A percentile compares a stretch with the other conserved stretches of the same genome.
Evolutionary conservation across 2,329 filamentous ascomycete species (phyloP).

Genomic region (Penicillium sp.): DNA sequence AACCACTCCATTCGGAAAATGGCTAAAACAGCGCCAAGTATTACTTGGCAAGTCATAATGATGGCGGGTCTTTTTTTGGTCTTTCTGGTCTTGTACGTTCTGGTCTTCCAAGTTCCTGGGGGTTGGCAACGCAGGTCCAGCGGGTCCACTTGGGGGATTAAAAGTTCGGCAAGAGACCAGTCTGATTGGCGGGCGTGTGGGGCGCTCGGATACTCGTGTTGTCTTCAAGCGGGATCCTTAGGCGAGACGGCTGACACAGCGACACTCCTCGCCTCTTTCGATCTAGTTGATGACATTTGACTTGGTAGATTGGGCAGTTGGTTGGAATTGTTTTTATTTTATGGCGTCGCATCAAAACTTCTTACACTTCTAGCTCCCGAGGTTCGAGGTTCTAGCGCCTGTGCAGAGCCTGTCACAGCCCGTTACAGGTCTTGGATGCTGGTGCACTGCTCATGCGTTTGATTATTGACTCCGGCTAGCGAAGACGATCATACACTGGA

Average conservation of each 20-base stretch:
- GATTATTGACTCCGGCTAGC: not conserved
- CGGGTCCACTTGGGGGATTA: conserved; percentile 1
- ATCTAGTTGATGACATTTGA: not conserved
- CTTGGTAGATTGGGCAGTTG: too few species aligned
- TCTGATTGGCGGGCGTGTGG: conserved; percentile 36
- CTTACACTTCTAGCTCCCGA: conserved; percentile 1
- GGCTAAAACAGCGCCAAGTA: not conserved
- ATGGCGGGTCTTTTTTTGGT: too few species aligned
- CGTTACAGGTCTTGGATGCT: too few species aligned
- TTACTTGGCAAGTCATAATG: too few species aligned
- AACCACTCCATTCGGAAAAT: not conserved
- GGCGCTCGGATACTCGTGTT: conserved; percentile 32
- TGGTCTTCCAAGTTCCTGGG: not conserved
- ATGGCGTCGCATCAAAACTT: not conserved
- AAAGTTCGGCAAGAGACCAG: conserved; percentile 34
- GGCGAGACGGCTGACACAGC: conserved; percentile 28
- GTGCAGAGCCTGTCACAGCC: not conserved
- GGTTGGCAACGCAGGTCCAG: not conserved
- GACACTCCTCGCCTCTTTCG: not conserved
- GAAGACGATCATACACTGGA: not conserved
- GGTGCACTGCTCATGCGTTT: not conserved
- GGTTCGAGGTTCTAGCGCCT: conserved; percentile 1
- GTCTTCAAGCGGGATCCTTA: conserved; percentile 42
- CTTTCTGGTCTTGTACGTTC: too few species aligned
- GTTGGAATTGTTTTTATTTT: not conserved